Evolutionary conservation across 2,329 filamentous ascomycete species (phyloP), one percentile per base, ranked within the genome.

Genomic region (Beauveria sp.): DNA sequence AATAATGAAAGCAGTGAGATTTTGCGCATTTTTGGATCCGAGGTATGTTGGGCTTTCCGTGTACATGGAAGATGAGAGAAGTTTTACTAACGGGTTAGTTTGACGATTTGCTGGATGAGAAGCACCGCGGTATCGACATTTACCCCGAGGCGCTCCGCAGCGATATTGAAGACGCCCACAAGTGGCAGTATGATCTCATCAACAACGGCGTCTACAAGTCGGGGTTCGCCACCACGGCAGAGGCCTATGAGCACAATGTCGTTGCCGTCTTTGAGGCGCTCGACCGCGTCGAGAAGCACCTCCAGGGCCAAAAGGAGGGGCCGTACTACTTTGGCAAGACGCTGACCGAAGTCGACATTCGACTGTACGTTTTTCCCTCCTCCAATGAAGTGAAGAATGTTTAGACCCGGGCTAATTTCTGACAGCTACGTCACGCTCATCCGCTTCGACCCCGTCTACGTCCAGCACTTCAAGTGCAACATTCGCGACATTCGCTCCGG

Each of bases 1-100:
- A 94, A 83, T 83, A 97, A 97, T 67, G 92, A 96, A 81, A 91
- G 89, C 73, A 87, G 87, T 66, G 92, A 97, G 77, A 96, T 97
- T 71, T 86, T 96, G 72, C 87, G 92, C 70, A 96, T 96, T 90
- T 79, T 97, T 64, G 90, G 90, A 71, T 82, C 81, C 47, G 90
- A 85, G 69, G 91, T 91, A 57, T 20, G 70, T 50, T 50, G 12
- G 24, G 34, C 12, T 6, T 6, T 37, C 46, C 37, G 34, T 14
- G 12, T 14, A 37, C 12, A 14, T 5, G 3, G 34, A 9, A 3
- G 12, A 9, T n/a, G 18, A 37, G 34, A 37, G 14, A 43, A 14
- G 20, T 20, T 20, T 16, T 16, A 12, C 2, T 61, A 34, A 59
- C 55, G 56, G 18, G 52, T 9, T 10, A 79, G 72, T 97, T 97